Base-by-base conservation (phyloP, 345 rosid species). In the Crucihimalaya himalaica region DNA sequence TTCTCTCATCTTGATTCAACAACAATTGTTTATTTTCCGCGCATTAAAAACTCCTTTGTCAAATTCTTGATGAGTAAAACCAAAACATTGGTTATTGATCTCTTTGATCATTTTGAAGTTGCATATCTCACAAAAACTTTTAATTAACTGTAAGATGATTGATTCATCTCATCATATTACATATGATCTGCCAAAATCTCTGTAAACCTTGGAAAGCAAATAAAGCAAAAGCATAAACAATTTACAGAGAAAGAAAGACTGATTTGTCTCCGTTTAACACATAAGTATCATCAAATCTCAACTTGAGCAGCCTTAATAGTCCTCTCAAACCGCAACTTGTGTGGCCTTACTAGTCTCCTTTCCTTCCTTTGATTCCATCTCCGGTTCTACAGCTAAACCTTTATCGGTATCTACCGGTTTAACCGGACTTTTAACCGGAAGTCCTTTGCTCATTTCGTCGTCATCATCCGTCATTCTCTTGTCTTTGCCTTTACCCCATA, bases 401-500 rank as follows among this genome's bases (percentile, higher is more conserved):
- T 70, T 78, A 48, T 29, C 75, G 58, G 60, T 7, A 6, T 63
- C 61, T 21, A 46, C 4, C 28, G 74, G 50, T 68, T 76, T 73
- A 48, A 75, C 60, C 72, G 59, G 53, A 16, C 47, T 73, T 27
- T 79, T 73, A 73, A 87, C 58, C 4, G 96, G 96, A 75, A 92
- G 78, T 57, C 82, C 86, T 4, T 42, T 75, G 68, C 29, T 16
- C 2, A 11, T 66, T 20, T 27, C 62, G 69, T 80, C 64, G 68
- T 81, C 65, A 66, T 66, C 28, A 39, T 79, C 79, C 1, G 12
- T 57, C 65, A 65, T 14, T 51, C 3, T 66, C 60, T 61, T 67
- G 39, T 94, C 96, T 77, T 91, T 94, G 86, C 92, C 88, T 79
- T 91, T 94, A 2, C 96, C 98, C 98, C 97, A 91, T 42, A 88